A percentile compares a stretch with the other conserved stretches of the same genome.
Evolutionary conservation across 179 eudicot genomes (phyloP).

Genomic region (Spinacia oleracea): DNA sequence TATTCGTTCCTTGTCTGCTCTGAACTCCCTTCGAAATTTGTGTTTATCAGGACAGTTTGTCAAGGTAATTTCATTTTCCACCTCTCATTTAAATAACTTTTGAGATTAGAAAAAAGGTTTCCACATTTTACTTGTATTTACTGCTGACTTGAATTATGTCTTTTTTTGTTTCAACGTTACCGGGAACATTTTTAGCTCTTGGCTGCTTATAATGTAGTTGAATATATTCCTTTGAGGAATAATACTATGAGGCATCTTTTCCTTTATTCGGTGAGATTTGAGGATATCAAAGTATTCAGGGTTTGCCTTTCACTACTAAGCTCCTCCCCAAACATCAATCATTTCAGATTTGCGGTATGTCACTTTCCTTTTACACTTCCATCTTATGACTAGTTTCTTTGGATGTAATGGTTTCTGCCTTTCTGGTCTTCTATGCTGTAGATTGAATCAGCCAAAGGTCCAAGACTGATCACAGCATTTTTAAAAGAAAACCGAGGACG

Average conservation of each 20-base stretch:
- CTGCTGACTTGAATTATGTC: not conserved
- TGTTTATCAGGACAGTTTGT: not conserved
- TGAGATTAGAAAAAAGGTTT: not conserved
- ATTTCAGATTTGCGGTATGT: not conserved
- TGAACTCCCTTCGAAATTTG: not conserved
- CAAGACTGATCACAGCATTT: not conserved
- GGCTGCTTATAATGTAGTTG: not conserved
- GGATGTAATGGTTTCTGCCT: not conserved
- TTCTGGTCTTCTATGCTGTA: not conserved
- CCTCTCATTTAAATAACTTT: not conserved
- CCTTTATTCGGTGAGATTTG: conserved; percentile 6
- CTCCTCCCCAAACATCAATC: not conserved
- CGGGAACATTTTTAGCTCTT: not conserved
- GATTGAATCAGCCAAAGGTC: conserved; percentile 1
- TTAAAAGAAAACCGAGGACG: conserved; percentile 1
- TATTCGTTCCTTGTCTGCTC: not conserved
- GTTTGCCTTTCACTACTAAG: not conserved
- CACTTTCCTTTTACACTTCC: not conserved
- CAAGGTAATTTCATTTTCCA: not conserved
- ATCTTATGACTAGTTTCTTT: not conserved
- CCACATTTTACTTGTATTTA: not conserved
- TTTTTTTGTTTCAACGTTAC: not conserved
- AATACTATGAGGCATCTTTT: not conserved
- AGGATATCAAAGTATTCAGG: not conserved
- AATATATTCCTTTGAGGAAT: not conserved